Conservation (phyloP, 2,329 filamentous ascomycete species). For the Uncinocarpus reesii region DNA sequence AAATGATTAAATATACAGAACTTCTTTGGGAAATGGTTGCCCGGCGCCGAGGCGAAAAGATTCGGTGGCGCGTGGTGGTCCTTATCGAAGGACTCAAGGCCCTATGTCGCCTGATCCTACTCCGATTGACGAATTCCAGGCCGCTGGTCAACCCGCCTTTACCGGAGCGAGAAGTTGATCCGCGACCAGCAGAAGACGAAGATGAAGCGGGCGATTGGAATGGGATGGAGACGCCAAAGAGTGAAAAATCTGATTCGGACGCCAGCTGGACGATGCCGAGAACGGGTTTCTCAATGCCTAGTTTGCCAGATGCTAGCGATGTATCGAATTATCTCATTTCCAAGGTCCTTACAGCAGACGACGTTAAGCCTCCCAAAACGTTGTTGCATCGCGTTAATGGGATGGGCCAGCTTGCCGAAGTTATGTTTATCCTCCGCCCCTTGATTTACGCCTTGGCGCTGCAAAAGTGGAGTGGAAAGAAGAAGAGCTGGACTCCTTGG, state of each 20-base stretch:
- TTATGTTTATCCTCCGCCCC: slow-evolving; percentile 84
- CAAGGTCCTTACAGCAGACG: slow-evolving; percentile 87
- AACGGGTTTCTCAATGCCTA: slow-evolving; percentile 75
- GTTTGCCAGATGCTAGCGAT: slow-evolving; percentile 67
- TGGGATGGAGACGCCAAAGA: slow-evolving; percentile 37
- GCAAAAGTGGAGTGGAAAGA: slow-evolving; percentile 59
- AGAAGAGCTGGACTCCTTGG: slow-evolving; percentile 86
- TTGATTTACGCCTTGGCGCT: slow-evolving; percentile 77
- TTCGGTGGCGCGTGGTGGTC: slow-evolving; percentile 79
- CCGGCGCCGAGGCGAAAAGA: slow-evolving; percentile 66
- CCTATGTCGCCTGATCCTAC: slow-evolving; percentile 65
- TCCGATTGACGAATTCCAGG: slow-evolving; percentile 72
- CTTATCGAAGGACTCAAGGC: slow-evolving; percentile 80
- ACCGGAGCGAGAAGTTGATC: slow-evolving; percentile 73
- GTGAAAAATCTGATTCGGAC: slow-evolving; percentile 30
- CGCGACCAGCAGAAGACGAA: slow-evolving; percentile 46
- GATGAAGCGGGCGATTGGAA: slow-evolving; percentile 42
- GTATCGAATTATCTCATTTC: slow-evolving; percentile 79
- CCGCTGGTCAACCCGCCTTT: slow-evolving; percentile 74
- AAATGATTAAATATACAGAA: slow-evolving; percentile 90
- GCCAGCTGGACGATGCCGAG: slow-evolving; percentile 83
- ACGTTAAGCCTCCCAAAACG: slow-evolving; percentile 83
- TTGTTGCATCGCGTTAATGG: slow-evolving; percentile 65
- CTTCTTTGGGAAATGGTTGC: slow-evolving; percentile 96
- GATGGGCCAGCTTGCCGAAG: slow-evolving; percentile 72